phyloP scores from a whole-genome alignment of 352 stramenopile genomes.

The Pythium myriotylum region DNA sequence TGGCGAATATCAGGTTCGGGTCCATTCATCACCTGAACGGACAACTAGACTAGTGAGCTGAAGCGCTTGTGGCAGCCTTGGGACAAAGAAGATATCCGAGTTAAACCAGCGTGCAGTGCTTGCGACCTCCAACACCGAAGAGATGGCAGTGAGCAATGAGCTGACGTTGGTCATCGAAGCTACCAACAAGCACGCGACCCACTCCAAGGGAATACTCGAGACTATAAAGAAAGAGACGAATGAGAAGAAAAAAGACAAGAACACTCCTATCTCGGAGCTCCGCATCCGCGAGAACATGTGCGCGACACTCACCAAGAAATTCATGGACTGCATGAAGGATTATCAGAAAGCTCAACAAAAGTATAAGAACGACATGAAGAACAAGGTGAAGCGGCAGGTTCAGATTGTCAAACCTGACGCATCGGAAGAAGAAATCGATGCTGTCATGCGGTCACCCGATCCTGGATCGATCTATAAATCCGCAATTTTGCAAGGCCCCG shows the following conservation, averaged over 20 bases:
- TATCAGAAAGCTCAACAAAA: constrained; percentile 98
- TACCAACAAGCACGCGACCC: constrained; percentile 89
- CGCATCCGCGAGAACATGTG: constrained; percentile 97
- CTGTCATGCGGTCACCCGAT: constrained; percentile 92
- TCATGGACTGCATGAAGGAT: constrained; percentile 98
- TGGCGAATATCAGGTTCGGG: constrained; percentile 82
- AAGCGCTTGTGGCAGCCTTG: constrained; percentile 42
- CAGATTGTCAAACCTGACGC: constrained; percentile 98
- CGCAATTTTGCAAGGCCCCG: constrained; percentile 75
- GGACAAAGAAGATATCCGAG: constrained; percentile 90
- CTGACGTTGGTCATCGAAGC: constrained; percentile 90
- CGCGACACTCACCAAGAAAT: constrained; percentile 97
- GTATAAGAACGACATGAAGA: constrained; percentile 98
- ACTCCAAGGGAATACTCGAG: constrained; percentile 57
- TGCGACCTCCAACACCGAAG: constrained; percentile 92
- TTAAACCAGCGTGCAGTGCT: constrained; percentile 94
- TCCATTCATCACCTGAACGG: no score
- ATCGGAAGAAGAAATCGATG: constrained; percentile 96
- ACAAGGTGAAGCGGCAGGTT: constrained; percentile 97
- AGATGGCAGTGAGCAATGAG: constrained; percentile 90
- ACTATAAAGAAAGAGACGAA: constrained; percentile 95
- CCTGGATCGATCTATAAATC: constrained; percentile 85
- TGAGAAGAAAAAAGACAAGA: constrained; percentile 92
- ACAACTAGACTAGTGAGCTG: no score
- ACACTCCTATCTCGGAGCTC: constrained; percentile 69